Evolutionary conservation across 352 stramenopile species (phyloP), one percentile per base, ranked within the genome.

Genomic region (Peronospora destructor): DNA sequence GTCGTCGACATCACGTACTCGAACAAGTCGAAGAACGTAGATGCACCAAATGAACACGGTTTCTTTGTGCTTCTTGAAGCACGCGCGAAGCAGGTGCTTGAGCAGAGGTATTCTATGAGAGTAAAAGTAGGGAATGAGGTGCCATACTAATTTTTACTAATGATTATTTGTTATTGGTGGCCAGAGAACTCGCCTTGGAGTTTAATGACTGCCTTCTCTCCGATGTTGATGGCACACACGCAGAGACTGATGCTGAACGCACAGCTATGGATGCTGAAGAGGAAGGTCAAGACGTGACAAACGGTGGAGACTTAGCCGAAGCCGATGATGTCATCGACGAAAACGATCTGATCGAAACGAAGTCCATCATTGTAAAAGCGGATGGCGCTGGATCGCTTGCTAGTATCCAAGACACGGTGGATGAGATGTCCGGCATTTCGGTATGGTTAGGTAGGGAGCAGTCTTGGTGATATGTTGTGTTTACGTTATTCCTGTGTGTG

Each of bases 321-420:
- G 44, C 56, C 23, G 33, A 64, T 0, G 58, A 68, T 14, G 59
- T 70, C 9, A 68, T 71, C 10, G 58, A 71, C 12, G 66, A 80
- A 30, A 62, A 66, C 47, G 53, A 83, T 53, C 36, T 70, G 36
- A 56, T 74, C 28, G 64, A 64, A 53, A 68, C 59, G 14, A 84
- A 83, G 59, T 67, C 71, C 7, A 87, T 93, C 40, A 71, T 93
- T 53, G 71, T 91, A 13, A 93, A 91, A 56, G 75, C 83, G 1
- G 83, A 93, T 39, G 68, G 66, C 1, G 80, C 78, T 9, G 80
- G 77, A 6, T 88, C 83, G n/a, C 69, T 91, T 35, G 81, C 74
- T 16, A 93, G 73, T 29, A 89, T 93, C 38, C 75, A 88, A 46
- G 82, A 93, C 44, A 90, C 77, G 23, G 79, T 93, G 13, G 79